A percentile compares a stretch with the other conserved stretches of the same genome.
phyloP scores from a whole-genome alignment of 75 land plant genomes.

The Picea glauca region DNA sequence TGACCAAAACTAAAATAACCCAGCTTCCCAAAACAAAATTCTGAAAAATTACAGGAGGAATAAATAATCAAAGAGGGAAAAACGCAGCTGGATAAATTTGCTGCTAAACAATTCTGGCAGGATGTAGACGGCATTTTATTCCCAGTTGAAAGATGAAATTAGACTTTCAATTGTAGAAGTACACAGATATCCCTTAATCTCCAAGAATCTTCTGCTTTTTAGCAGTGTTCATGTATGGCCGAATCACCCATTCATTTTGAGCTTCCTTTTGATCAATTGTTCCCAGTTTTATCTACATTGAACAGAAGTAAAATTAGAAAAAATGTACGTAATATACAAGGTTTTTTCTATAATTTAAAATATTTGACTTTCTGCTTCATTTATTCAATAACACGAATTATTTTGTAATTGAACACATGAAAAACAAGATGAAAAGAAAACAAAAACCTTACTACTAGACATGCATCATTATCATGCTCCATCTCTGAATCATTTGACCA shows the following conservation, averaged over 20 bases:
- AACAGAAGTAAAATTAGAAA: neutral
- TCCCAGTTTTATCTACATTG: constrained; percentile 76
- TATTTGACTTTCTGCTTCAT: too few relatives aligned
- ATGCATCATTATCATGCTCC: neutral
- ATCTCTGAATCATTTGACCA: neutral
- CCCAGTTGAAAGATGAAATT: too few relatives aligned
- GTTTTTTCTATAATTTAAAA: too few relatives aligned
- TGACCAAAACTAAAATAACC: too few relatives aligned
- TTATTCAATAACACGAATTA: too few relatives aligned
- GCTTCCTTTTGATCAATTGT: constrained; percentile 90
- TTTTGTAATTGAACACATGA: neutral
- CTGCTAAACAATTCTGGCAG: too few relatives aligned
- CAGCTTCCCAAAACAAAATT: too few relatives aligned
- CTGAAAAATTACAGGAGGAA: too few relatives aligned
- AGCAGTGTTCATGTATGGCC: constrained; percentile 93
- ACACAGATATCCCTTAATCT: neutral
- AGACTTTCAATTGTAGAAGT: neutral
- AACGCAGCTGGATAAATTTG: too few relatives aligned
- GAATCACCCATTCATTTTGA: constrained; percentile 83
- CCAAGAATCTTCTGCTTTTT: constrained; percentile 68
- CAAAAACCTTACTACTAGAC: neutral
- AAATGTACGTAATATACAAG: neutral
- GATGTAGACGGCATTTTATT: too few relatives aligned
- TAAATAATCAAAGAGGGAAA: too few relatives aligned
- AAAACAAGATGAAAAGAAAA: neutral